A percentile compares a stretch with the other conserved stretches of the same genome.
Conservation (phyloP, 148 eudicot genomes). For the Rhododendron kiyosumense region DNA sequence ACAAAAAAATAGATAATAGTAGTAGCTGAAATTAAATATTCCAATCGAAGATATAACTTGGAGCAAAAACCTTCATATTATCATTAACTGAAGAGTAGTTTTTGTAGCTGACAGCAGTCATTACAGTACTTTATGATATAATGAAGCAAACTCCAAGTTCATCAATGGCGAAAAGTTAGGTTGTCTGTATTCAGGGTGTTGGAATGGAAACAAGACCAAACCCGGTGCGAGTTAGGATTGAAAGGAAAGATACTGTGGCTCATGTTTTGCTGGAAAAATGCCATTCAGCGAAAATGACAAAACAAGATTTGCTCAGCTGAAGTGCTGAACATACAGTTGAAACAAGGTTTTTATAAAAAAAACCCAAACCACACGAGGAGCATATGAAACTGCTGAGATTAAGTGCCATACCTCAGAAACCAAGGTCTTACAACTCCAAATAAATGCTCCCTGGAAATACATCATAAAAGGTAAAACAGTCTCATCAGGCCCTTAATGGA, state of each 20-base stretch:
- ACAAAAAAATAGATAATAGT: neutral
- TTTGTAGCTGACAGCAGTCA: neutral
- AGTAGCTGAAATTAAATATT: neutral
- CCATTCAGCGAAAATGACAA: neutral
- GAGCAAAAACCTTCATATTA: neutral
- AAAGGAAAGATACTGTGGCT: neutral
- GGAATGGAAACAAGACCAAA: neutral
- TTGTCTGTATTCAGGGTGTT: neutral
- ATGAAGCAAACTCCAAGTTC: slow-evolving; percentile 1
- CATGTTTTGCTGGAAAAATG: neutral
- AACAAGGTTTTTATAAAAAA: neutral
- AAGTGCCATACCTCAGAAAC: slow-evolving; percentile 69
- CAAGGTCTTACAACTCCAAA: slow-evolving; percentile 94
- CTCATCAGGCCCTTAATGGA: neutral
- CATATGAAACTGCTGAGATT: neutral
- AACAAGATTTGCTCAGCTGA: neutral
- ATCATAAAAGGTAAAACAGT: slow-evolving; percentile 10
- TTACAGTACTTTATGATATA: neutral
- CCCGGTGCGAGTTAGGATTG: neutral
- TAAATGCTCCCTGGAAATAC: slow-evolving; percentile 76
- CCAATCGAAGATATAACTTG: neutral
- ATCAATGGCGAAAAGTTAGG: neutral
- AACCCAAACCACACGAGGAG: neutral
- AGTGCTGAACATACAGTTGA: neutral
- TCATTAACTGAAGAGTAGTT: neutral